These are phyloP conservation scores for Diplodia seriata DNA, from an alignment of 2,329 filamentous ascomycete species.

Conservation along the genomic window DNA sequence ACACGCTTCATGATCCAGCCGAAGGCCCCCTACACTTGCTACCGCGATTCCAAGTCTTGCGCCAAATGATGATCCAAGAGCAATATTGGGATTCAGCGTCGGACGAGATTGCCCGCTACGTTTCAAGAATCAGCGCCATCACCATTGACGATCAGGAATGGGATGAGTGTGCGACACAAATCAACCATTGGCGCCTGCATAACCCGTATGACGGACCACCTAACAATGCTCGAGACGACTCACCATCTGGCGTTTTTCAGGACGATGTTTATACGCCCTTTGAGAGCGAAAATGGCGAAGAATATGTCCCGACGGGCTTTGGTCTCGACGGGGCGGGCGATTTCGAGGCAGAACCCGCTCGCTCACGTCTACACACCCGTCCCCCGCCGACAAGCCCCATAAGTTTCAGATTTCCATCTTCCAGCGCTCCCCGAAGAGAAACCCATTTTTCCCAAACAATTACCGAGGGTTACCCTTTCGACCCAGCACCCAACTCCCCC, in stretches of 20 bases:
- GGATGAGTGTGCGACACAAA: neutral
- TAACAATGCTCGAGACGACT: neutral
- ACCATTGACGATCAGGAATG: conserved; percentile 24
- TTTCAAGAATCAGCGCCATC: conserved; percentile 6
- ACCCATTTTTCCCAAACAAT: too few species aligned
- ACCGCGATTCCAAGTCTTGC: neutral
- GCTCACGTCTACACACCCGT: too few species aligned
- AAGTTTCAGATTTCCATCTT: too few species aligned
- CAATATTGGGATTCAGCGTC: neutral
- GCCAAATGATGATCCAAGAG: neutral
- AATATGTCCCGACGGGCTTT: neutral
- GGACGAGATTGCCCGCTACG: conserved; percentile 5
- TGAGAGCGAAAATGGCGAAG: neutral
- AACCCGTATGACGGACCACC: neutral
- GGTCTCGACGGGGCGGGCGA: too few species aligned
- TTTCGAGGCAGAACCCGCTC: too few species aligned
- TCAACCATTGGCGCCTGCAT: neutral
- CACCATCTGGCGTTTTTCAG: too few species aligned
- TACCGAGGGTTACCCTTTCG: too few species aligned
- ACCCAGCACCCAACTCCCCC: too few species aligned
- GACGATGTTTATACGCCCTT: neutral
- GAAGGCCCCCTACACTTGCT: conserved; percentile 5
- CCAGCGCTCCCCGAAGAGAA: too few species aligned
- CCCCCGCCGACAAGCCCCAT: too few species aligned
- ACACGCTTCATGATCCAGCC: neutral